phyloP scores from a whole-genome alignment of 768 basidiomycete genomes.

The Mycena polygramma region DNA sequence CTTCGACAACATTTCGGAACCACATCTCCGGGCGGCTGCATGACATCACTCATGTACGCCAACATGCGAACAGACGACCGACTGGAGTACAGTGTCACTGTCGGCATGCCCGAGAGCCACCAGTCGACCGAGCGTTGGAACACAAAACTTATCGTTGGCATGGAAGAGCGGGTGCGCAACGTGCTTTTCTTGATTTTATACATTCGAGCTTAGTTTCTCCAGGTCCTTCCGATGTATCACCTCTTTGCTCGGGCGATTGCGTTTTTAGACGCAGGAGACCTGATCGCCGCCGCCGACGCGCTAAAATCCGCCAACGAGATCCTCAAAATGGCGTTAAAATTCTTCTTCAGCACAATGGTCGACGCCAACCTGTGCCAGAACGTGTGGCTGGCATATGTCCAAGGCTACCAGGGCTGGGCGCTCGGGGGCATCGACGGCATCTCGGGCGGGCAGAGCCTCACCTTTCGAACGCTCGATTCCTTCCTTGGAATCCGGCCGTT shows the following conservation, averaged over 20 bases:
- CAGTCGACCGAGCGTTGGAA: slow-evolving; percentile 37
- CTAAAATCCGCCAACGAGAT: slow-evolving; percentile 34
- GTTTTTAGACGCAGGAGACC: slow-evolving; percentile 26
- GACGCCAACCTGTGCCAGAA: slow-evolving; percentile 23
- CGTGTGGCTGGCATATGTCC: slow-evolving; percentile 36
- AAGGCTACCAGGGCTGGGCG: slow-evolving; percentile 39
- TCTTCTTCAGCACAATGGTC: slow-evolving; percentile 33
- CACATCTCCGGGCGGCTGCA: slow-evolving; percentile 40
- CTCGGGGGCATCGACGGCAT: slow-evolving; percentile 38
- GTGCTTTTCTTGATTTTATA: not conserved
- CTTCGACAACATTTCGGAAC: slow-evolving; percentile 37
- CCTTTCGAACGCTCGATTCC: slow-evolving; percentile 36
- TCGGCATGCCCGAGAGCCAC: slow-evolving; percentile 38
- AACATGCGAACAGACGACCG: slow-evolving; percentile 35
- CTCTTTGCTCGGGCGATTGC: slow-evolving; percentile 29
- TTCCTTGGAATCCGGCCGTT: slow-evolving; percentile 39
- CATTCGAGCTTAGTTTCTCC: not conserved
- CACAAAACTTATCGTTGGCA: slow-evolving; percentile 32
- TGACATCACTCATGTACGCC: slow-evolving; percentile 39
- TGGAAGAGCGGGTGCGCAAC: slow-evolving; percentile 32
- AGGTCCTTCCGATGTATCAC: slow-evolving; percentile 35
- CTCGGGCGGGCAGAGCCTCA: slow-evolving; percentile 36
- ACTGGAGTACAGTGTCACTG: slow-evolving; percentile 39
- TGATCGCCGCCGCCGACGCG: slow-evolving; percentile 18
- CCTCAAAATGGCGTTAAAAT: slow-evolving; percentile 29